Base-by-base conservation (phyloP, 2,329 filamentous ascomycete genomes). In the Pseudonectria buxi region DNA sequence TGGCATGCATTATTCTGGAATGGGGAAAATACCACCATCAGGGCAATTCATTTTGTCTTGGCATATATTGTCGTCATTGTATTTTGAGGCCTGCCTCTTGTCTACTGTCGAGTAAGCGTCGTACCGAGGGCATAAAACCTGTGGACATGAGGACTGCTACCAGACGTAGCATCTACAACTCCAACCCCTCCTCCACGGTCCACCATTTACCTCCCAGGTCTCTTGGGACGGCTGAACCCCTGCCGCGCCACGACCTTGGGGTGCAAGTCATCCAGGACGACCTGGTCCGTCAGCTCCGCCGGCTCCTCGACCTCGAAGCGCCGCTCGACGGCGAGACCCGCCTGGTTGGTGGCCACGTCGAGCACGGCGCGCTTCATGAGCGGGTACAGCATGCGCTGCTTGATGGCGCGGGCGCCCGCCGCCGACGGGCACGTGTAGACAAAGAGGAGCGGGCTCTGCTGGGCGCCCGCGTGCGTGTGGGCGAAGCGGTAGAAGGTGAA, bases 371-470 rank as follows among this genome's bases (percentile, higher is more conserved):
- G 68, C 62, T 80, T 81, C 67, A 80, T 81, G 16, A 81, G 65
- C 24, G 86, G 84, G 57, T 92, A 92, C 54, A 92, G 62, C 86
- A 94, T 94, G 45, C 85, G 73, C 62, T 84, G 82, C 65, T 86
- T 89, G 65, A 92, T 84, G 34, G 74, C 67, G 62, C 80, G 85
- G 34, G 72, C 77, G 18, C 68, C 74, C 0, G 74, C 64, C 4
- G 81, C 71, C 7, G 73, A 66, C 1, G 86, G 86, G 58, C 84
- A 88, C 6, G 85, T 90, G 64, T 88, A 90, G 56, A 92, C 78
- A 65, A 92, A 92, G 6, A 90, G 68, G 31, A 90, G 66, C 3
- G 80, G 76, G 36, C 68, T 72, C 34, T 68, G 64, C 40, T 72
- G 62, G 30, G 55, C 44, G 14, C 76, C 76, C 24, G 67, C 62